Conservation (phyloP, 192 early-diverging fungal genomes). For the Piromyces finnis region DNA sequence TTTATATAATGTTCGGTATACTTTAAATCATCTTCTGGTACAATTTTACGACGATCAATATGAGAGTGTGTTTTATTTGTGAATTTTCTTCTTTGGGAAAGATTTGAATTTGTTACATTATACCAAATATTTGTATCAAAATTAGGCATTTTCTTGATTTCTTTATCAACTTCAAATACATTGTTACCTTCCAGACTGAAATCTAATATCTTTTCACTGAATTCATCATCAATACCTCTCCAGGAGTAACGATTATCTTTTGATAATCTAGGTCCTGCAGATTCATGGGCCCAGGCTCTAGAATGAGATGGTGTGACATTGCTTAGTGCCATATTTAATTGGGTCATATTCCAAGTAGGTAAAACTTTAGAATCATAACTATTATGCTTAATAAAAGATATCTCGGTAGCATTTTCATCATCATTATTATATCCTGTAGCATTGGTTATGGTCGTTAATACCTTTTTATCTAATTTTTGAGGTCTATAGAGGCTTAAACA, state of each 20-base stretch:
- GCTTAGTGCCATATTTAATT: background rate
- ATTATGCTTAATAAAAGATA: background rate
- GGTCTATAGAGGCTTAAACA: background rate
- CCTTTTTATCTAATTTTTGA: background rate
- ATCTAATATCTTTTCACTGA: background rate
- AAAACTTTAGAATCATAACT: background rate
- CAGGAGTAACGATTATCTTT: background rate
- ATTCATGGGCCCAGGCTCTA: background rate
- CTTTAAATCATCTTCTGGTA: background rate
- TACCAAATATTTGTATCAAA: background rate
- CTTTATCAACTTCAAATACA: background rate
- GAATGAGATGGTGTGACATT: background rate
- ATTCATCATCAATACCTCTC: background rate
- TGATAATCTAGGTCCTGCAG: background rate
- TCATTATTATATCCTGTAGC: background rate
- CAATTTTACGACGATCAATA: background rate
- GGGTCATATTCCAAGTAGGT: background rate
- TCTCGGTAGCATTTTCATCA: background rate
- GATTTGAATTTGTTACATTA: background rate
- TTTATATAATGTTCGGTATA: background rate
- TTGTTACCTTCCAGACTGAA: background rate
- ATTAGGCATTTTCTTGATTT: background rate
- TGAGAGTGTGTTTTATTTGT: background rate
- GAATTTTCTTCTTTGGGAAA: background rate
- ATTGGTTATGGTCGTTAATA: background rate